These are phyloP conservation scores for Mucor plumbeus DNA, from an alignment of 371 early-diverging fungal species.

Conservation along the genomic window DNA sequence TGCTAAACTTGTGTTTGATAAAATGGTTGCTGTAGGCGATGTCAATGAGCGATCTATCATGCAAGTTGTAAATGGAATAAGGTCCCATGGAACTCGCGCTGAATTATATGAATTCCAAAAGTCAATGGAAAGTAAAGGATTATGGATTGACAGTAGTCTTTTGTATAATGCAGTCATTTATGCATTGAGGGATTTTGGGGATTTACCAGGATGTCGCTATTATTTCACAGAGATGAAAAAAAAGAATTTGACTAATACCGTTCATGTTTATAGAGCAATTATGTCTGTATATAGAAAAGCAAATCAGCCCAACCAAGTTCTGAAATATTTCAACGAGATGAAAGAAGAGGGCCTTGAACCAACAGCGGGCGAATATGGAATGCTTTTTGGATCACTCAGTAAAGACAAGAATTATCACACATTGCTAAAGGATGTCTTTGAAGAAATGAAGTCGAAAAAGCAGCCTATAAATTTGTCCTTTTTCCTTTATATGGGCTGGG, in stretches of 20 bases:
- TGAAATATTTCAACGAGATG: conserved; percentile 48
- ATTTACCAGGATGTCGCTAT: conserved; percentile 14
- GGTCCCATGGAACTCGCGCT: conserved; percentile 12
- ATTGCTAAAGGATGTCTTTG: conserved; percentile 20
- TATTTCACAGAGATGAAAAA: conserved; percentile 24
- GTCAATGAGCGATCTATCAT: conserved; percentile 21
- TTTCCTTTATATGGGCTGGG: conserved; percentile 36
- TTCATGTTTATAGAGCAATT: conserved; percentile 30
- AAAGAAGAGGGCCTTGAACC: conserved; percentile 31
- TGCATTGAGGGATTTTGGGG: conserved; percentile 26
- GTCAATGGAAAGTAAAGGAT: not conserved
- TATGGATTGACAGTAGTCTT: conserved; percentile 6
- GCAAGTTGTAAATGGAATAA: conserved; percentile 38
- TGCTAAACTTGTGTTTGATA: conserved; percentile 40
- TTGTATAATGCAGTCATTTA: conserved; percentile 31
- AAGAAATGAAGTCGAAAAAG: conserved; percentile 20
- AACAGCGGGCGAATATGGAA: conserved; percentile 35
- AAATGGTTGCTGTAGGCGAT: conserved; percentile 19
- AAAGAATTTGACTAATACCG: conserved; percentile 8
- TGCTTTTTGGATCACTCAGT: conserved; percentile 25
- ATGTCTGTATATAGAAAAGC: conserved; percentile 22
- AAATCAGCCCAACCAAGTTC: conserved; percentile 23
- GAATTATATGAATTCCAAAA: conserved; percentile 30
- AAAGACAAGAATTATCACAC: not conserved
- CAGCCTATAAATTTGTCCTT: conserved; percentile 16